Conservation (phyloP, 805 yeast genomes). For the Ogataea ganodermae region DNA sequence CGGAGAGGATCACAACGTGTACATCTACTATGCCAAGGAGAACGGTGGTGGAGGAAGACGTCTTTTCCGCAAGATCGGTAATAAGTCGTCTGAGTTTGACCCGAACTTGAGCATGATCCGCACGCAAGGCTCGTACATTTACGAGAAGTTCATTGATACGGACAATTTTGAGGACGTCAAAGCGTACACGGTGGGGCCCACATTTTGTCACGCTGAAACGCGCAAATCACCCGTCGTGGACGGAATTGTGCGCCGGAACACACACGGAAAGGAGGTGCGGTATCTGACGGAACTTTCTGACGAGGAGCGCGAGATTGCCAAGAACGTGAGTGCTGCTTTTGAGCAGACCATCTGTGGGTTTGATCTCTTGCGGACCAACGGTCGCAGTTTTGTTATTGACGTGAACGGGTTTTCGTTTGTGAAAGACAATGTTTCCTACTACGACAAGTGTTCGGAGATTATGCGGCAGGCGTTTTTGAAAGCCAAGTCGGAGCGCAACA, state of each 20-base stretch:
- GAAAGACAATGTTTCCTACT: constrained; percentile 84
- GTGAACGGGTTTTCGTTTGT: constrained; percentile 98
- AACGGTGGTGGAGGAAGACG: constrained; percentile 98
- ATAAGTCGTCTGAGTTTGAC: constrained; percentile 95
- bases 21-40: constrained; percentile 81
- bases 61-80: constrained; percentile 92
- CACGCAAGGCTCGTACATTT: constrained; percentile 86
- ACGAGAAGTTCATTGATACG: constrained; percentile 95
- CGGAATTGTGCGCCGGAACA: constrained; percentile 94
- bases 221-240: constrained; percentile 99
- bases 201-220: constrained; percentile 96
- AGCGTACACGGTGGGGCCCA: constrained; percentile 93
- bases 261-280: constrained; percentile 95
- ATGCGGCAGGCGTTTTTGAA: constrained; percentile 71
- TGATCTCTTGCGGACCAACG: constrained; percentile 86
- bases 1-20: constrained; percentile 97
- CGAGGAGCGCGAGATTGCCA: constrained; percentile 81
- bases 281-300: constrained; percentile 78
- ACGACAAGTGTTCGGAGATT: constrained; percentile 79
- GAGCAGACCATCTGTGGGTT: constrained; percentile 97
- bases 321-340: constrained; percentile 69
- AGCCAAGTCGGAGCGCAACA: constrained; percentile 53
- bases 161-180: constrained; percentile 98
- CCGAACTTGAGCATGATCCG: constrained; percentile 73
- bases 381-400: constrained; percentile 89